Percentiles rank a stretch among this genome's conserved stretches.
These are phyloP conservation scores for Diutina scorzettiae DNA, from an alignment of 1,139 yeast species.

Conservation along the genomic window DNA sequence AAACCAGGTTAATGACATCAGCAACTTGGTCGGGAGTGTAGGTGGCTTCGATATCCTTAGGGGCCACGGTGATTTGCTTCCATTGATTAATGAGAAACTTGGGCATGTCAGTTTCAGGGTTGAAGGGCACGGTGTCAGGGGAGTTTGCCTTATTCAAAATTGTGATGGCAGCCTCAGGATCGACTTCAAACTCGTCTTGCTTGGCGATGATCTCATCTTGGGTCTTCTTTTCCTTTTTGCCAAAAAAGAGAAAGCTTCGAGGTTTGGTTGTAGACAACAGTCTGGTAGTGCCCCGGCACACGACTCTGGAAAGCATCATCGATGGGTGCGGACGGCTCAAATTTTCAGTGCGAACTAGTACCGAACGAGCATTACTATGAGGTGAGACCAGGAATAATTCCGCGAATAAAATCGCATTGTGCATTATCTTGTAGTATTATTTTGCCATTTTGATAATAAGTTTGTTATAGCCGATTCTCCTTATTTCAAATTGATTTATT, in stretches of 20 bases:
- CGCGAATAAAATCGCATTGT: no score
- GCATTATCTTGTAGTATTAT: no score
- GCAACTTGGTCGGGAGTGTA: constrained; percentile 18
- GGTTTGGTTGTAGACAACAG: not conserved
- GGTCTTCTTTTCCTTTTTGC: constrained; percentile 12
- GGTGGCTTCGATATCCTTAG: constrained; percentile 19
- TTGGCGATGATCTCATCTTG: constrained; percentile 25
- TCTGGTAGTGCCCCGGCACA: constrained; percentile 3
- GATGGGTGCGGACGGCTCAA: not conserved
- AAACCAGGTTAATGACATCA: constrained; percentile 17
- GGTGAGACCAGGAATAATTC: no score
- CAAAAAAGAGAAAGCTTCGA: constrained; percentile 1
- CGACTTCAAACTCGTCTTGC: constrained; percentile 27
- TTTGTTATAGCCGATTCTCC: no score
- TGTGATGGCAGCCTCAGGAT: constrained; percentile 23
- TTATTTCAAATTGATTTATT: no score
- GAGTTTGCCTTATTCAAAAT: constrained; percentile 27
- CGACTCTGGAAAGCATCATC: constrained; percentile 2
- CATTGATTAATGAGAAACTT: constrained; percentile 24
- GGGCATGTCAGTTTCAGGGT: constrained; percentile 22
- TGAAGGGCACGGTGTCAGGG: constrained; percentile 18
- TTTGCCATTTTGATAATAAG: no score
- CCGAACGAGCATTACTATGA: no score
- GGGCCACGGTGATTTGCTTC: constrained; percentile 19
- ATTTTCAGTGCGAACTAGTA: not conserved